Conservation (phyloP, 2,329 filamentous ascomycete species). For the Aspergillus jensenii region DNA sequence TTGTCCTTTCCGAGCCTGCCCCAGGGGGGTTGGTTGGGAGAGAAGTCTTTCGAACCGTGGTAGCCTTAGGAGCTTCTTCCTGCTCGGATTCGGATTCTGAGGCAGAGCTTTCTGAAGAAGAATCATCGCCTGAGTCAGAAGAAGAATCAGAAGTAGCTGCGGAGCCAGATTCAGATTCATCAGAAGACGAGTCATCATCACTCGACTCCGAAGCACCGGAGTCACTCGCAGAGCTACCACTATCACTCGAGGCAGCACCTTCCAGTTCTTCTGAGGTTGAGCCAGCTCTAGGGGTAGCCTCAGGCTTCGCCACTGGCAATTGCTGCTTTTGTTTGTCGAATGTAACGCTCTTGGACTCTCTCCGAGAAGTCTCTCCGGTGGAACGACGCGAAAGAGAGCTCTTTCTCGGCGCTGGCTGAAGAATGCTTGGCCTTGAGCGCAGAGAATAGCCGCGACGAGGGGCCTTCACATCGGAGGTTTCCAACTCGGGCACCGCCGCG, state of each 20-base stretch:
- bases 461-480: conserved; percentile 17
- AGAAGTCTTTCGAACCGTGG: conserved; percentile 4
- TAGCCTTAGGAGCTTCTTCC: conserved; percentile 20
- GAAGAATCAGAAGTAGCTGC: conserved; percentile 2
- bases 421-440: conserved; percentile 12
- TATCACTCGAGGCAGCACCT: conserved; percentile 8
- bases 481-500: conserved; percentile 22
- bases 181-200: conserved; percentile 1
- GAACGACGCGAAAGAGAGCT: conserved; percentile 9
- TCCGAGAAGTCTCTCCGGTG: conserved; percentile 24
- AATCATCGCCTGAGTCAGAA: conserved; percentile 19
- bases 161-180: background rate
- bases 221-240: conserved; percentile 16
- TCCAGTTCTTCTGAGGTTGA: conserved; percentile 18
- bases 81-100: conserved; percentile 28
- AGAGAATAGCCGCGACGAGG: conserved; percentile 9
- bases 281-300: conserved; percentile 14
- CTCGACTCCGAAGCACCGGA: conserved; percentile 24
- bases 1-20: conserved; percentile 52
- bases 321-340: conserved; percentile 25
- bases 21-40: conserved; percentile 43
- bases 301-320: conserved; percentile 9
- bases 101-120: conserved; percentile 39
- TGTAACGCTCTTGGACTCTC: conserved; percentile 34
- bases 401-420: conserved; percentile 8